These are phyloP conservation scores for Porpolomopsis calyptriformis DNA, from an alignment of 768 basidiomycete genomes.

Conservation along the genomic window DNA sequence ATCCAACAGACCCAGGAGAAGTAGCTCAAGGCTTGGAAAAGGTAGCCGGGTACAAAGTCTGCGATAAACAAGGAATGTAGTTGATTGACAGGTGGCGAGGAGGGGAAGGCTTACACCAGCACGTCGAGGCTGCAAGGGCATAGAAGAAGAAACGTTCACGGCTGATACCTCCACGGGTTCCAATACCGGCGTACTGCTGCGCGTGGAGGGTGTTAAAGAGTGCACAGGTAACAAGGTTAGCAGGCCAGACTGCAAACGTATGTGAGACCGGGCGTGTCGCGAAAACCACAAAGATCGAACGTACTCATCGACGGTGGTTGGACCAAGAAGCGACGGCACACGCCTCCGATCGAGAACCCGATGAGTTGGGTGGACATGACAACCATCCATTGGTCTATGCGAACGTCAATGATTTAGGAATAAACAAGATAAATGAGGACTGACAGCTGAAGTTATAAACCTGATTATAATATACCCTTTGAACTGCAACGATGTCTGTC, in stretches of 20 bases:
- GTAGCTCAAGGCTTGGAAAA: constrained; percentile 55
- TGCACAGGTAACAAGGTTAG: constrained; percentile 64
- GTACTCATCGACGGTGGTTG: constrained; percentile 60
- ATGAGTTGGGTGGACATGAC: constrained; percentile 70
- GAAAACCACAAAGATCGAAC: constrained; percentile 13
- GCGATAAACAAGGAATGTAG: not conserved
- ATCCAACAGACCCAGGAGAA: constrained; percentile 59
- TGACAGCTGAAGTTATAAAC: constrained; percentile 46
- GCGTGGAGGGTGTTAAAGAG: constrained; percentile 77
- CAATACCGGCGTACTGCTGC: constrained; percentile 55
- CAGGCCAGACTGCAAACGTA: constrained; percentile 59
- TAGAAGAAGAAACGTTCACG: constrained; percentile 72
- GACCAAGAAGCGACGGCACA: constrained; percentile 68
- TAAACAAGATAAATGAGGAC: constrained; percentile 3
- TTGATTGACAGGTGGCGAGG: not conserved
- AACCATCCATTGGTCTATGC: constrained; percentile 72
- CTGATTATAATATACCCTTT: constrained; percentile 61
- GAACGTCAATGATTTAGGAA: no score
- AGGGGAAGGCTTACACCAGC: constrained; percentile 35
- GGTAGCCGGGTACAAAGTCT: constrained; percentile 54
- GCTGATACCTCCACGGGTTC: constrained; percentile 52
- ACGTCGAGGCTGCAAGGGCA: constrained; percentile 43
- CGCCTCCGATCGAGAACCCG: constrained; percentile 70
- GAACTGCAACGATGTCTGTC: constrained; percentile 69
- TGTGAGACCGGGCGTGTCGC: constrained; percentile 15